Evolutionary conservation across 768 basidiomycete genomes (phyloP).

Genomic region (Pleurotus citrinopileatus): DNA sequence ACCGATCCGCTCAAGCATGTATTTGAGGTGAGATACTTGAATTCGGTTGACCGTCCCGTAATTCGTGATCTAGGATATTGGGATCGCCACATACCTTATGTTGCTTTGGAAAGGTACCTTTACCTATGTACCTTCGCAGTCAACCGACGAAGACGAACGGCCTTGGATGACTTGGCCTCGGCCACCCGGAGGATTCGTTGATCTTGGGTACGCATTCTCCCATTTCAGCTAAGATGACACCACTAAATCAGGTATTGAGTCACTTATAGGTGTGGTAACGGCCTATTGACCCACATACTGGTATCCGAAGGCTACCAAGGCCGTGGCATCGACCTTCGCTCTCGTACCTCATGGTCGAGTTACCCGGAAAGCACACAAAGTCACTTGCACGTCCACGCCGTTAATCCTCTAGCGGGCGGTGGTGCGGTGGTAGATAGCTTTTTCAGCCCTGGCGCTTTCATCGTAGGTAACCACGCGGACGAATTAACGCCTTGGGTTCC

Average conservation of each 20-base stretch:
- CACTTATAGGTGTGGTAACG: constrained; percentile 78
- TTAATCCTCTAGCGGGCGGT: constrained; percentile 50
- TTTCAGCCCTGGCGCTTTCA: constrained; percentile 52
- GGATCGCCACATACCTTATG: constrained; percentile 91
- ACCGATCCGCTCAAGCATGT: constrained; percentile 91
- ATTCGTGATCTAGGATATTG: constrained; percentile 66
- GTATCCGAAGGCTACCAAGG: constrained; percentile 81
- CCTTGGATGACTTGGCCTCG: constrained; percentile 77
- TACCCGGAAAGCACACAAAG: constrained; percentile 66
- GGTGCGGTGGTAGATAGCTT: constrained; percentile 15
- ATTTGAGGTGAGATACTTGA: constrained; percentile 60
- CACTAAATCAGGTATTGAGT: neutral
- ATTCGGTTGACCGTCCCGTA: neutral
- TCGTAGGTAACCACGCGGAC: constrained; percentile 96
- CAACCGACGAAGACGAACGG: constrained; percentile 19
- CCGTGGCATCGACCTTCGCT: constrained; percentile 81
- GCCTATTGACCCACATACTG: constrained; percentile 87
- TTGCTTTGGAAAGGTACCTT: constrained; percentile 86
- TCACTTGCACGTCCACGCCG: constrained; percentile 61
- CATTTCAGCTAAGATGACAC: neutral
- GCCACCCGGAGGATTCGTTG: constrained; percentile 83
- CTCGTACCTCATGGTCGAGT: constrained; percentile 78
- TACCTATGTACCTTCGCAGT: constrained; percentile 10
- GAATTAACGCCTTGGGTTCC: constrained; percentile 96
- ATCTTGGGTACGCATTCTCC: constrained; percentile 64